These are phyloP conservation scores for Fabrea salina DNA, from an alignment of 169 alveolate species.

Conservation along the genomic window DNA sequence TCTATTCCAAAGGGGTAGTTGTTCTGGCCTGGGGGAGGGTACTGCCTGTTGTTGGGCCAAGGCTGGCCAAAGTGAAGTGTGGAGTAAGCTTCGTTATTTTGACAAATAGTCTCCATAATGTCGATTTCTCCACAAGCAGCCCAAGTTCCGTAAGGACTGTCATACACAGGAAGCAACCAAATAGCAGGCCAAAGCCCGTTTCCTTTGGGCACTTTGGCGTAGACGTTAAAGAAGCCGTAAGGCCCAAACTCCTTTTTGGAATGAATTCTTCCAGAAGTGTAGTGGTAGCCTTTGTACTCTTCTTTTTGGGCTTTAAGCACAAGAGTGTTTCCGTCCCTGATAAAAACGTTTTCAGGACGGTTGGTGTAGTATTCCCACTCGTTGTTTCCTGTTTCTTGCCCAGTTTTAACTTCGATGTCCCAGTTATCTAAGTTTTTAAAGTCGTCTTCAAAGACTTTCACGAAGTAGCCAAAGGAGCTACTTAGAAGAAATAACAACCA, in stretches of 20 bases:
- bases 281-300: conserved; percentile 8
- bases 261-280: conserved; percentile 46
- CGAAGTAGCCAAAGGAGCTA: not conserved
- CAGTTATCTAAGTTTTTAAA: conserved; percentile 20
- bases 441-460: not conserved
- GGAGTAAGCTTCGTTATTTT: conserved; percentile 36
- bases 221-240: conserved; percentile 44
- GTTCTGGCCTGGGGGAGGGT: not conserved
- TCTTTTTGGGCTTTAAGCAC: not conserved
- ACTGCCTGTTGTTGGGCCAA: conserved; percentile 7
- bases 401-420: not conserved
- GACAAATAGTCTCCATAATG: conserved; percentile 47
- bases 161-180: conserved; percentile 37
- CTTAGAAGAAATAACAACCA: not conserved
- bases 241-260: conserved; percentile 39
- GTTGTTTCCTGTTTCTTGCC: conserved; percentile 25
- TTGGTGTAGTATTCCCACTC: conserved; percentile 32
- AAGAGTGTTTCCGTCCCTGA: not conserved
- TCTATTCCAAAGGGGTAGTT: not conserved
- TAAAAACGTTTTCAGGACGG: not conserved
- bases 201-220: conserved; percentile 39
- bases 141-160: conserved; percentile 41
- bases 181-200: conserved; percentile 57
- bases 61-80: conserved; percentile 38
- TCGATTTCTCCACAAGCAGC: conserved; percentile 62